Conservation (phyloP, 768 basidiomycete genomes). For the Chiua virens region DNA sequence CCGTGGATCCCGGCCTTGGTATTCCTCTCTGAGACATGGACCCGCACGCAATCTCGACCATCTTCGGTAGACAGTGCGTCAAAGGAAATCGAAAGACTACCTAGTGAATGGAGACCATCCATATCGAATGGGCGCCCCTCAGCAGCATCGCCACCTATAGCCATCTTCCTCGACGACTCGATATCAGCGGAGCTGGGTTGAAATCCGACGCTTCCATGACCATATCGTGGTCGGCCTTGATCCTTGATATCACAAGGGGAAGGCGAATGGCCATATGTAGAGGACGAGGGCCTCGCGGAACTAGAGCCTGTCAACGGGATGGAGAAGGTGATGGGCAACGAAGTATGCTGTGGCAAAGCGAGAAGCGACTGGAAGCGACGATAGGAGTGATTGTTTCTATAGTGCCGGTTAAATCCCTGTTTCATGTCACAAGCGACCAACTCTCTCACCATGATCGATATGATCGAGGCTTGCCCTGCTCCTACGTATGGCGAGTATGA, state of each 20-base stretch:
- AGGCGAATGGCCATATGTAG: slow-evolving; percentile 43
- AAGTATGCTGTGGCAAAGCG: slow-evolving; percentile 59
- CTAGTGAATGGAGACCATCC: slow-evolving; percentile 45
- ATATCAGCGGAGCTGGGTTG: slow-evolving; percentile 46
- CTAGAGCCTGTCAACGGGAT: slow-evolving; percentile 44
- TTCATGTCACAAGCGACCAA: background rate
- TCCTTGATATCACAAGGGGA: slow-evolving; percentile 48
- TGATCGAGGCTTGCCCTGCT: slow-evolving; percentile 53
- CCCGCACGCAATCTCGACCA: slow-evolving; percentile 72
- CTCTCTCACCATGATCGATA: slow-evolving; percentile 64
- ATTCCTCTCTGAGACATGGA: slow-evolving; percentile 56
- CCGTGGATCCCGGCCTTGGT: slow-evolving; percentile 6
- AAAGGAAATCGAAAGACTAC: slow-evolving; percentile 70
- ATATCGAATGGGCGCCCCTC: slow-evolving; percentile 56
- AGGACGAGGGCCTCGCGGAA: slow-evolving; percentile 40
- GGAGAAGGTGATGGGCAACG: slow-evolving; percentile 56
- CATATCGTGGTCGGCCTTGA: slow-evolving; percentile 53
- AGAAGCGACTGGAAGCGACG: slow-evolving; percentile 74
- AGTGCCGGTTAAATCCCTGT: slow-evolving; percentile 14
- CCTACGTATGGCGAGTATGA: slow-evolving; percentile 35
- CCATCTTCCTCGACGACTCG: slow-evolving; percentile 28
- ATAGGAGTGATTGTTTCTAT: slow-evolving; percentile 66
- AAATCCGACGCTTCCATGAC: slow-evolving; percentile 39
- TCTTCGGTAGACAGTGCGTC: slow-evolving; percentile 63
- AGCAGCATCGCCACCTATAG: slow-evolving; percentile 32